These are phyloP conservation scores for Sarocladium kiliense DNA, from an alignment of 2,329 filamentous ascomycete species.

Conservation along the genomic window DNA sequence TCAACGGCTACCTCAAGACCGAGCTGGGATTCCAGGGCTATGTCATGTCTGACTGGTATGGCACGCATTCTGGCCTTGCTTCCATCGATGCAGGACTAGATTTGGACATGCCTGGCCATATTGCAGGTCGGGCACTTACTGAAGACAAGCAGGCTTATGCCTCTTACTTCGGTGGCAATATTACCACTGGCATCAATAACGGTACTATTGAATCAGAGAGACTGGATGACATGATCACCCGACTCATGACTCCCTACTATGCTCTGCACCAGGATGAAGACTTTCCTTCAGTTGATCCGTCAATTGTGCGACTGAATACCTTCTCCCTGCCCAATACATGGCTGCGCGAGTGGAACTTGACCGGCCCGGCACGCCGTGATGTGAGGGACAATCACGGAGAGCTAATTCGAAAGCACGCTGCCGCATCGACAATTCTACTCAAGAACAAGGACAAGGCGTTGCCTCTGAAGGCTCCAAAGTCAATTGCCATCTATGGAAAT, in stretches of 20 bases:
- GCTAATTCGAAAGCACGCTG: slow-evolving; percentile 50
- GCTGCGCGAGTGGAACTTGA: slow-evolving; percentile 19
- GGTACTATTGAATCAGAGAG: slow-evolving; percentile 35
- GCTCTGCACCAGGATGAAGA: slow-evolving; percentile 40
- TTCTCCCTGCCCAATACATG: slow-evolving; percentile 31
- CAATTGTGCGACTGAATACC: slow-evolving; percentile 41
- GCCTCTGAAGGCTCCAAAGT: slow-evolving; percentile 53
- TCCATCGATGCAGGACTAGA: slow-evolving; percentile 18
- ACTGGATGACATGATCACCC: slow-evolving; percentile 39
- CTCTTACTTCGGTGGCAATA: slow-evolving; percentile 39
- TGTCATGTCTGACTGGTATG: slow-evolving; percentile 40
- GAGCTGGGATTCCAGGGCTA: slow-evolving; percentile 38
- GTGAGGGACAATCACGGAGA: slow-evolving; percentile 50
- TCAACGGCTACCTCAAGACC: slow-evolving; percentile 29
- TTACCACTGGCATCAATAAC: slow-evolving; percentile 42
- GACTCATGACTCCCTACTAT: slow-evolving; percentile 53
- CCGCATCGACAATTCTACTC: slow-evolving; percentile 60
- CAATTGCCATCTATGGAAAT: slow-evolving; percentile 51
- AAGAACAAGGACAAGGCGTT: slow-evolving; percentile 63
- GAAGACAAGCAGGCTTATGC: not conserved
- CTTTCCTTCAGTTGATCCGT: slow-evolving; percentile 38
- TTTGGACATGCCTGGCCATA: slow-evolving; percentile 27
- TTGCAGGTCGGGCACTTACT: not conserved
- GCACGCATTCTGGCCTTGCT: slow-evolving; percentile 21
- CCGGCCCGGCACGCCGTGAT: slow-evolving; percentile 41